Percentiles rank a stretch among this genome's conserved stretches.
phyloP scores from a whole-genome alignment of 1,284 basidiomycete species.

The Cryptococcus sp. region DNA sequence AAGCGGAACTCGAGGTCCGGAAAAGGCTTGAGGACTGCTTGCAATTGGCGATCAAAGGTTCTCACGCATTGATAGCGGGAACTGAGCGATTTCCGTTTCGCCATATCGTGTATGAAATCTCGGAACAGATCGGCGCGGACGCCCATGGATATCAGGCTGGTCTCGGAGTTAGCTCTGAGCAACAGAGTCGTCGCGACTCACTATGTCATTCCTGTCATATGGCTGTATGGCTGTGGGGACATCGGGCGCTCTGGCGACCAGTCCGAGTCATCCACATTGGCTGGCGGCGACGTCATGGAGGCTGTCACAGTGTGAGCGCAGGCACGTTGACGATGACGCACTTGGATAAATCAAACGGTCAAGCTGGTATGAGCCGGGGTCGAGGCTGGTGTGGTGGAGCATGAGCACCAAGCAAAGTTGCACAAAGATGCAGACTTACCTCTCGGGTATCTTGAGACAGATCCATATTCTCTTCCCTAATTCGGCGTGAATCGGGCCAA shows the following conservation, averaged over 20 bases:
- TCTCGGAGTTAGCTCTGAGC: no score
- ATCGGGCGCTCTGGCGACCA: no score
- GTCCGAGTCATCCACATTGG: conserved; percentile 20
- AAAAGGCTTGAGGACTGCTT: conserved; percentile 8
- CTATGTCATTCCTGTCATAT: no score
- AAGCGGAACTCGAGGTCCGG: conserved; percentile 13
- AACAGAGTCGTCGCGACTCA: no score
- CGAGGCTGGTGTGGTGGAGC: conserved; percentile 10
- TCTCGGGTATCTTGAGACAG: conserved; percentile 19
- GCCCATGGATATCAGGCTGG: no score
- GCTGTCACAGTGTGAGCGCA: not conserved
- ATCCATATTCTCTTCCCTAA: conserved; percentile 20
- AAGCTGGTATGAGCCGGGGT: conserved; percentile 19
- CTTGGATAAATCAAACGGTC: conserved; percentile 17
- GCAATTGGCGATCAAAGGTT: conserved; percentile 9
- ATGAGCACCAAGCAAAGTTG: no score
- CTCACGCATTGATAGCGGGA: conserved; percentile 17
- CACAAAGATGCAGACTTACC: no score
- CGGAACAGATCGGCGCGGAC: no score
- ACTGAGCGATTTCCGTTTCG: not conserved
- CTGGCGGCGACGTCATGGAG: conserved; percentile 21
- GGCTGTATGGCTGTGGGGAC: no score
- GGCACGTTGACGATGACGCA: not conserved
- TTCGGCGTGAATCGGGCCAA: conserved; percentile 13
- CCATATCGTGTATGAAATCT: no score